Percentiles rank a stretch among this genome's conserved stretches.
These are phyloP conservation scores for Pseudogymnoascus sp. DNA, from an alignment of 2,329 filamentous ascomycete species.

Conservation along the genomic window DNA sequence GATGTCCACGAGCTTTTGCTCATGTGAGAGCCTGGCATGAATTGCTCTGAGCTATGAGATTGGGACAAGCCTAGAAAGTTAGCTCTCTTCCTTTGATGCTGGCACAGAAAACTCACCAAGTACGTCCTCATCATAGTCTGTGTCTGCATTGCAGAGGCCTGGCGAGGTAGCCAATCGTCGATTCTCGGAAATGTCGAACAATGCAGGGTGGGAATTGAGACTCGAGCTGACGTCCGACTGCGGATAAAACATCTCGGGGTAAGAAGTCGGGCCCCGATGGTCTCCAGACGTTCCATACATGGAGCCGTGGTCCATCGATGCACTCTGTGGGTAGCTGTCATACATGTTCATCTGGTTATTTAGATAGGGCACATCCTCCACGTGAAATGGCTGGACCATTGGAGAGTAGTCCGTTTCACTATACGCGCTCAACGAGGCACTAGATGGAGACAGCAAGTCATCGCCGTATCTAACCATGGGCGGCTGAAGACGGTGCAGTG, in stretches of 20 bases:
- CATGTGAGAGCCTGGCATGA: background rate
- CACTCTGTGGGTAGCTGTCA: slow-evolving; percentile 46
- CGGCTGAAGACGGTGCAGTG: slow-evolving; percentile 39
- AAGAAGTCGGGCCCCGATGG: slow-evolving; percentile 47
- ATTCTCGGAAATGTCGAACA: slow-evolving; percentile 37
- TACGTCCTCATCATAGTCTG: slow-evolving; percentile 31
- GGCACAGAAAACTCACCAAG: slow-evolving; percentile 27
- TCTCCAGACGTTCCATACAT: slow-evolving; percentile 47
- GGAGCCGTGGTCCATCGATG: slow-evolving; percentile 48
- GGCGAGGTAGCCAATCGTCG: slow-evolving; percentile 24
- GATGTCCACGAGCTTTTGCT: slow-evolving; percentile 20
- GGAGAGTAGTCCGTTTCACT: slow-evolving; percentile 48
- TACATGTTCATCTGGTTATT: slow-evolving; percentile 50
- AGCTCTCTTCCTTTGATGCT: background rate
- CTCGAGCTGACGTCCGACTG: slow-evolving; percentile 53
- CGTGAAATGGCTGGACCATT: slow-evolving; percentile 43
- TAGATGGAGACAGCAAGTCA: slow-evolving; percentile 22
- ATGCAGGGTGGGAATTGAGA: slow-evolving; percentile 50
- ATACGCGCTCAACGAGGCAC: slow-evolving; percentile 45
- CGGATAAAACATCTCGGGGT: slow-evolving; percentile 52
- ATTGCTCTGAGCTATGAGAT: background rate
- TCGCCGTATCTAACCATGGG: slow-evolving; percentile 34
- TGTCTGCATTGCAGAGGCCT: slow-evolving; percentile 14
- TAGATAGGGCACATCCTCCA: slow-evolving; percentile 49
- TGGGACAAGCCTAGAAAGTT: background rate